phyloP scores from a whole-genome alignment of 805 yeast genomes.

The Pichia rugopelliculosa region DNA sequence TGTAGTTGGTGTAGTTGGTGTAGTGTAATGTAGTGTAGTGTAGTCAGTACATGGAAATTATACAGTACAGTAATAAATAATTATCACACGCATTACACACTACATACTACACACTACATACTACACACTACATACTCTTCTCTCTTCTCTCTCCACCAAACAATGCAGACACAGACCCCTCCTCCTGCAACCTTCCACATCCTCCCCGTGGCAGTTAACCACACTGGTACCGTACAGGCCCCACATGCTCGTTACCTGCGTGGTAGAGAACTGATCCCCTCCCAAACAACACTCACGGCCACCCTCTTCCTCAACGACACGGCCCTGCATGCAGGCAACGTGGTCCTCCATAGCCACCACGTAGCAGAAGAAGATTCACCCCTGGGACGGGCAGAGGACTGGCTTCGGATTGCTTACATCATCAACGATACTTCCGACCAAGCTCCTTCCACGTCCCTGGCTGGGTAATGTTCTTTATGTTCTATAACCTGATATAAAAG shows the following conservation, averaged over 20 bases:
- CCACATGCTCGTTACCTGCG: constrained; percentile 8
- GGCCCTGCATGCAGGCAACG: not conserved
- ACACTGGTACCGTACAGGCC: not conserved
- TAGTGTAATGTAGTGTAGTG: too few relatives aligned
- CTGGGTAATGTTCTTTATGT: not conserved
- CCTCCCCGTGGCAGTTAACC: not conserved
- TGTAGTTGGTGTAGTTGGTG: not conserved
- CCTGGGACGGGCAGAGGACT: not conserved
- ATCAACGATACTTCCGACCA: not conserved
- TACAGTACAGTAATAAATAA: too few relatives aligned
- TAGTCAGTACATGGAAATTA: too few relatives aligned
- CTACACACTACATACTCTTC: too few relatives aligned
- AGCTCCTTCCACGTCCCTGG: not conserved
- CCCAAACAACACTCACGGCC: not conserved
- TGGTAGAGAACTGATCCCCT: constrained; percentile 12
- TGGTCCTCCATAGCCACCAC: not conserved
- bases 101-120: too few relatives aligned
- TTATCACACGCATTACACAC: too few relatives aligned
- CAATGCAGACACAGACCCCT: not conserved
- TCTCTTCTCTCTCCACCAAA: too few relatives aligned
- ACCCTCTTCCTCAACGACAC: not conserved
- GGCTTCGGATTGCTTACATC: not conserved
- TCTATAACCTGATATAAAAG: not conserved
- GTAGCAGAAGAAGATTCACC: not conserved
- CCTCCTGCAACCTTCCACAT: not conserved